These are phyloP conservation scores for Boletus speciosus DNA, from an alignment of 768 basidiomycete genomes.

Conservation along the genomic window DNA sequence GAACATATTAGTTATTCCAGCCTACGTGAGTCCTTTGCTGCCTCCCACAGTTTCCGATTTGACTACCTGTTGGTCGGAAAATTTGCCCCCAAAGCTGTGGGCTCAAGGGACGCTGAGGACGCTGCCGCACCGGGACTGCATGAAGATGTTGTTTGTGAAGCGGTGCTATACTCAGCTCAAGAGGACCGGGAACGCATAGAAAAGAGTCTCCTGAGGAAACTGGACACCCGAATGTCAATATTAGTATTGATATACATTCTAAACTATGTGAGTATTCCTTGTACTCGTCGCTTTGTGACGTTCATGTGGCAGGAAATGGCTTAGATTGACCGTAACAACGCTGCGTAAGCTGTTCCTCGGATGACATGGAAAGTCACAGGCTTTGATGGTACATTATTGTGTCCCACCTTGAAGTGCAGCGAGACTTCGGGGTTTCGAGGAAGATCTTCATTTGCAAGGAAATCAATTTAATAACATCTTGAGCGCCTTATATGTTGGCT, in stretches of 20 bases:
- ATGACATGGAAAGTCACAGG: neutral
- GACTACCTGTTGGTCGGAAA: neutral
- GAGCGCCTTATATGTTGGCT: conserved; percentile 67
- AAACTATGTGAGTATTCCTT: conserved; percentile 30
- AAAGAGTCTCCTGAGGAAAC: conserved; percentile 38
- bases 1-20: conserved; percentile 8
- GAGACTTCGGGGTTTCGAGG: conserved; percentile 66
- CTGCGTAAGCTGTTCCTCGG: conserved; percentile 41
- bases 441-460: conserved; percentile 59
- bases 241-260: conserved; percentile 34
- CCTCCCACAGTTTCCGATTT: neutral
- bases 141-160: neutral
- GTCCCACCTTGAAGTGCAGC: conserved; percentile 49
- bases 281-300: neutral
- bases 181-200: conserved; percentile 37
- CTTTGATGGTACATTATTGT: neutral
- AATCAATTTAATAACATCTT: conserved; percentile 64
- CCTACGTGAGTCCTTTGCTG: conserved; percentile 14
- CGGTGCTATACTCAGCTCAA: neutral
- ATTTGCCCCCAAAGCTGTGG: neutral
- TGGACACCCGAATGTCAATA: conserved; percentile 36
- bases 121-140: neutral
- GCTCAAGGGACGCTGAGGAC: conserved; percentile 8
- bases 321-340: conserved; percentile 72
- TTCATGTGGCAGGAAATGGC: neutral